Evolutionary conservation across 345 rosid genomes (phyloP).

Genomic region (Anastatica hierochuntica): DNA sequence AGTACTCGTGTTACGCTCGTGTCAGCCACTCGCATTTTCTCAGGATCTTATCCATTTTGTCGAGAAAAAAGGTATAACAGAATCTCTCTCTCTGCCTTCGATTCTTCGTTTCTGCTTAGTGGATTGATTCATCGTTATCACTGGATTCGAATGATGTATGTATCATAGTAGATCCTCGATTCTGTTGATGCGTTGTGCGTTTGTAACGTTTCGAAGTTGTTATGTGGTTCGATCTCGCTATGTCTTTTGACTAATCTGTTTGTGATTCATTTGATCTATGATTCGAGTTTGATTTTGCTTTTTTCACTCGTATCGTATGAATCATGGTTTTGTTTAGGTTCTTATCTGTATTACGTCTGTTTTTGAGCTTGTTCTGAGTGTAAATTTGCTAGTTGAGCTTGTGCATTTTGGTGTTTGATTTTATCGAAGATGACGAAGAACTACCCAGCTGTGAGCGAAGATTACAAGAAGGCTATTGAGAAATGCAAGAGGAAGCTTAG

Average conservation of each 20-base stretch:
- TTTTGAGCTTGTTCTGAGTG: not conserved
- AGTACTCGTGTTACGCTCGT: conserved; percentile 44
- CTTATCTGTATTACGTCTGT: not conserved
- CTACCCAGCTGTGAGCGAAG: conserved; percentile 77
- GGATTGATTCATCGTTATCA: not conserved
- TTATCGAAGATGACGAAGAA: conserved; percentile 54
- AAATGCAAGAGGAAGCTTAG: conserved; percentile 82
- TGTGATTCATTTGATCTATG: not conserved
- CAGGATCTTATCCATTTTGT: not conserved
- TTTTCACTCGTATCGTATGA: not conserved
- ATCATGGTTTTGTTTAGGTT: not conserved
- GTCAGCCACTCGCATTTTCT: conserved; percentile 19
- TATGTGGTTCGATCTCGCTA: too few relatives aligned
- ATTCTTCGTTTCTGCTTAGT: not conserved
- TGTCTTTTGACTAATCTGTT: too few relatives aligned
- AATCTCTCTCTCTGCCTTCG: not conserved
- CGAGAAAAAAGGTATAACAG: not conserved
- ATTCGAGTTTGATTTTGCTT: not conserved
- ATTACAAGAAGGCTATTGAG: conserved; percentile 65
- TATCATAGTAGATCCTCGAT: conserved; percentile 12
- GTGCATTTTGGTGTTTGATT: not conserved
- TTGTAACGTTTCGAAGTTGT: not conserved
- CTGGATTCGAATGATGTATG: conserved; percentile 1
- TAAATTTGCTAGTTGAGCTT: not conserved
- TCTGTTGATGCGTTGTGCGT: not conserved